Evolutionary conservation across 192 early-diverging fungal genomes (phyloP).

Genomic region (Umbelopsis ramanniana): DNA sequence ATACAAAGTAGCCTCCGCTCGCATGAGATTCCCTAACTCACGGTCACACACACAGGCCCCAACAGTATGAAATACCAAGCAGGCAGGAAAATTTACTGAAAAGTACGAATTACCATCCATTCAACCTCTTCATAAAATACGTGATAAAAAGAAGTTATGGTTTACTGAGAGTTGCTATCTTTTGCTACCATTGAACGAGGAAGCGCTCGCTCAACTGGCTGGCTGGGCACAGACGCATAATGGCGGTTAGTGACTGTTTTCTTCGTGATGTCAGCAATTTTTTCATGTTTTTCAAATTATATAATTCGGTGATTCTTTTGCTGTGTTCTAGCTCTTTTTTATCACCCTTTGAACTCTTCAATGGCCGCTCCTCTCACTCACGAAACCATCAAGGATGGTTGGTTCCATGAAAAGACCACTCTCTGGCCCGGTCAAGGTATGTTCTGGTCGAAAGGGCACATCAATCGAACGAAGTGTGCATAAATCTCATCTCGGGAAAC

Average conservation of each 20-base stretch:
- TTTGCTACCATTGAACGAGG: too few species aligned
- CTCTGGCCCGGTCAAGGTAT: slow-evolving; percentile 98
- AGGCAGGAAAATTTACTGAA: too few species aligned
- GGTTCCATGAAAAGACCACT: slow-evolving; percentile 94
- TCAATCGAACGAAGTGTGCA: neutral
- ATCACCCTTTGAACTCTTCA: slow-evolving; percentile 17
- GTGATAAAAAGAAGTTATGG: too few species aligned
- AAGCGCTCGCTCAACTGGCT: too few species aligned
- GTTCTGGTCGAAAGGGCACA: neutral
- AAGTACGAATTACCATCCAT: too few species aligned
- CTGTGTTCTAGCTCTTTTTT: slow-evolving; percentile 13
- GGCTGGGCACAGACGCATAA: too few species aligned
- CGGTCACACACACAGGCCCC: too few species aligned
- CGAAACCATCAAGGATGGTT: slow-evolving; percentile 92
- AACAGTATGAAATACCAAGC: too few species aligned
- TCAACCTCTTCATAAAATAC: too few species aligned
- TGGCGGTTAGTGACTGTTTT: neutral
- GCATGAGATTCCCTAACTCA: neutral
- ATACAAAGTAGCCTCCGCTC: neutral
- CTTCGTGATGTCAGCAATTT: slow-evolving; percentile 14
- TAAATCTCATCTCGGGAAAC: neutral
- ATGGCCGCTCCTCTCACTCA: slow-evolving; percentile 66
- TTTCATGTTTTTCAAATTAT: slow-evolving; percentile 15
- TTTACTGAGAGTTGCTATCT: too few species aligned
- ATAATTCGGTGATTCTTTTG: slow-evolving; percentile 14